A percentile compares a stretch with the other conserved stretches of the same genome.
Evolutionary conservation across 1,139 yeast genomes (phyloP).

Genomic region (Hyphopichia fennica): DNA sequence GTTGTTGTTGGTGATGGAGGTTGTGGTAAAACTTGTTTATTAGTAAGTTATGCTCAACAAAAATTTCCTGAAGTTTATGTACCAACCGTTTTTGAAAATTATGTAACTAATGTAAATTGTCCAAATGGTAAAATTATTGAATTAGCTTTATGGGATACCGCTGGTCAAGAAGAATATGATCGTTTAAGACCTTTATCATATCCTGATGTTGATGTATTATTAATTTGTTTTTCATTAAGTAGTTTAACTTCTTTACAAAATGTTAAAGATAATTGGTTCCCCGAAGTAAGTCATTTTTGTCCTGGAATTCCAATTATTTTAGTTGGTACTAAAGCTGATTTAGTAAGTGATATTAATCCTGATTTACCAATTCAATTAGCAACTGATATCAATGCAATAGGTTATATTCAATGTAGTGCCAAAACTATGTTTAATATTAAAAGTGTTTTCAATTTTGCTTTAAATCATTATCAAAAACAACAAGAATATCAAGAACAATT

Average conservation of each 20-base stretch:
- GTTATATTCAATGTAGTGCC: constrained; percentile 81
- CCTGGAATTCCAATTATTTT: constrained; percentile 74
- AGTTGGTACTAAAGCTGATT: constrained; percentile 79
- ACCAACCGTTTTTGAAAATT: constrained; percentile 91
- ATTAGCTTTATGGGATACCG: constrained; percentile 89
- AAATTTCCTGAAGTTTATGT: constrained; percentile 75
- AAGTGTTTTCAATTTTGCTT: constrained; percentile 62
- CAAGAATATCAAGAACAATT: constrained; percentile 38
- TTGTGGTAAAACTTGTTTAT: constrained; percentile 87
- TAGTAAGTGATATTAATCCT: constrained; percentile 44
- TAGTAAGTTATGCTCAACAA: constrained; percentile 80
- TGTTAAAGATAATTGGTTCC: constrained; percentile 81
- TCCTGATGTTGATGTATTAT: constrained; percentile 74
- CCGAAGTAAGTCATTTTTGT: constrained; percentile 82
- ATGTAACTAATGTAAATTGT: constrained; percentile 62
- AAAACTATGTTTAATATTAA: constrained; percentile 65
- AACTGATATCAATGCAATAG: constrained; percentile 65
- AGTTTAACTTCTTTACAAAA: constrained; percentile 65
- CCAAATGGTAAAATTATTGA: constrained; percentile 57
- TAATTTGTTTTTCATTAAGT: constrained; percentile 76
- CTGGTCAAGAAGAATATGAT: constrained; percentile 92
- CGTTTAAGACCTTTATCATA: constrained; percentile 80
- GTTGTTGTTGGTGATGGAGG: constrained; percentile 96
- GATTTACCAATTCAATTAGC: constrained; percentile 60
- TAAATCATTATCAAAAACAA: constrained; percentile 37